These are phyloP conservation scores for Peziza echinospora DNA, from an alignment of 495 filamentous ascomycete genomes.

Conservation along the genomic window DNA sequence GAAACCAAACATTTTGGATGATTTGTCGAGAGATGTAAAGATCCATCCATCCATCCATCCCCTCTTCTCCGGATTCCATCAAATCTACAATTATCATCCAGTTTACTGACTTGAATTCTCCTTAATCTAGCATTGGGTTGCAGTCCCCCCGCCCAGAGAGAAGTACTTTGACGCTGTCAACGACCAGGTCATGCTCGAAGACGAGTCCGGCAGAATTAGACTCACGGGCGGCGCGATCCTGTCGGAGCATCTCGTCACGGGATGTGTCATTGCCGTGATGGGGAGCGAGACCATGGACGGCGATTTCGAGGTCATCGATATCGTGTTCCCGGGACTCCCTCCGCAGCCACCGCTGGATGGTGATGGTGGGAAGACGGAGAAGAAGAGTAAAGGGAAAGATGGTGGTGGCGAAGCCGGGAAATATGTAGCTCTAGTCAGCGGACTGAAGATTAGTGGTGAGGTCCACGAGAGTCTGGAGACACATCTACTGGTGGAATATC, in stretches of 20 bases:
- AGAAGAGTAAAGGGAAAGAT: slow-evolving; percentile 26
- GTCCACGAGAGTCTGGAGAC: slow-evolving; percentile 45
- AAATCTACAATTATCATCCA: too few species aligned
- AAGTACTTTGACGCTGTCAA: slow-evolving; percentile 46
- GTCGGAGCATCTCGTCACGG: slow-evolving; percentile 56
- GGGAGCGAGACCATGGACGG: slow-evolving; percentile 84
- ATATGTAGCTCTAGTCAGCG: slow-evolving; percentile 77
- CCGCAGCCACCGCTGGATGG: too few species aligned
- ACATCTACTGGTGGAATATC: slow-evolving; percentile 64
- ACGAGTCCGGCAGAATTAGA: slow-evolving; percentile 81
- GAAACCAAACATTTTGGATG: slow-evolving; percentile 92
- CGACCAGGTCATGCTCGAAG: slow-evolving; percentile 70
- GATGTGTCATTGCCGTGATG: slow-evolving; percentile 72
- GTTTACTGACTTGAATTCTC: too few species aligned
- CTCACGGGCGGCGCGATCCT: slow-evolving; percentile 47
- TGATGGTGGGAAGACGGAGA: slow-evolving; percentile 25
- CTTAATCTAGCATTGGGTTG: slow-evolving; percentile 44
- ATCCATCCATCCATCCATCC: background rate
- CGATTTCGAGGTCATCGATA: slow-evolving; percentile 77
- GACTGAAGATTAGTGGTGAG: slow-evolving; percentile 59
- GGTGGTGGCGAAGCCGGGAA: too few species aligned
- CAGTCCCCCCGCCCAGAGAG: slow-evolving; percentile 52
- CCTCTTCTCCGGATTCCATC: background rate
- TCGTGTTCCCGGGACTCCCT: slow-evolving; percentile 67
- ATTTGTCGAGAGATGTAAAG: slow-evolving; percentile 55